Evolutionary conservation across 2,329 filamentous ascomycete genomes (phyloP).

Genomic region (Tolypocladium amazonense): DNA sequence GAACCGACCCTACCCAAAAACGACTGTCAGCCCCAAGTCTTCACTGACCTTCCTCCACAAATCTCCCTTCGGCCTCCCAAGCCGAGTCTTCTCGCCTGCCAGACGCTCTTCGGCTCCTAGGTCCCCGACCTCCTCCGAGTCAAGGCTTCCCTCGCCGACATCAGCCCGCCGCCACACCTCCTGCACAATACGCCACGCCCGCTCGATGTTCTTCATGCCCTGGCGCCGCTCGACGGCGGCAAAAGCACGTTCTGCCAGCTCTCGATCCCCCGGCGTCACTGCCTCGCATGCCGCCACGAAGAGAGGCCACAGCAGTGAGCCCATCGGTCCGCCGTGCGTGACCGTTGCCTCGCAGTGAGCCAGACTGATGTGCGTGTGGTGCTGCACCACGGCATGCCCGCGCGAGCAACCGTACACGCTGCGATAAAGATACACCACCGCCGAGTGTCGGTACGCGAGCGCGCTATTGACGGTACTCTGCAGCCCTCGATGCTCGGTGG

Average conservation of each 20-base stretch:
- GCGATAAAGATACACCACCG: conserved; percentile 47
- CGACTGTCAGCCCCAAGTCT: background rate
- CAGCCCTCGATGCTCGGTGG: conserved; percentile 26
- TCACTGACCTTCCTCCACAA: background rate
- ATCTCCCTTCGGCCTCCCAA: background rate
- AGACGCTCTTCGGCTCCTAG: conserved; percentile 5
- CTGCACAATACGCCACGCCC: conserved; percentile 48
- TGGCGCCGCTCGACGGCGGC: conserved; percentile 42
- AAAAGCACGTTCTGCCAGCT: conserved; percentile 40
- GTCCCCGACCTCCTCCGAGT: conserved; percentile 11
- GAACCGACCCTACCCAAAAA: background rate
- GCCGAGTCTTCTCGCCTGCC: background rate
- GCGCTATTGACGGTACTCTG: conserved; percentile 48
- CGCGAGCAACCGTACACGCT: conserved; percentile 39
- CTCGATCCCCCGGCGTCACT: conserved; percentile 34
- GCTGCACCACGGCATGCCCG: conserved; percentile 39
- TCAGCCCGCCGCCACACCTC: conserved; percentile 51
- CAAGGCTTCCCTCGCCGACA: background rate
- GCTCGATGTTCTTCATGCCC: conserved; percentile 55
- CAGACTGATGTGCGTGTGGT: conserved; percentile 38
- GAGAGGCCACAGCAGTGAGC: conserved; percentile 52
- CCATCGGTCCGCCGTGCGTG: conserved; percentile 47
- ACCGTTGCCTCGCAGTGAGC: conserved; percentile 45
- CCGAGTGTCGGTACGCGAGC: conserved; percentile 48
- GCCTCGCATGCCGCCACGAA: conserved; percentile 56